Conservation (phyloP, 2,329 filamentous ascomycete species). For the Teratosphaeria destructans region DNA sequence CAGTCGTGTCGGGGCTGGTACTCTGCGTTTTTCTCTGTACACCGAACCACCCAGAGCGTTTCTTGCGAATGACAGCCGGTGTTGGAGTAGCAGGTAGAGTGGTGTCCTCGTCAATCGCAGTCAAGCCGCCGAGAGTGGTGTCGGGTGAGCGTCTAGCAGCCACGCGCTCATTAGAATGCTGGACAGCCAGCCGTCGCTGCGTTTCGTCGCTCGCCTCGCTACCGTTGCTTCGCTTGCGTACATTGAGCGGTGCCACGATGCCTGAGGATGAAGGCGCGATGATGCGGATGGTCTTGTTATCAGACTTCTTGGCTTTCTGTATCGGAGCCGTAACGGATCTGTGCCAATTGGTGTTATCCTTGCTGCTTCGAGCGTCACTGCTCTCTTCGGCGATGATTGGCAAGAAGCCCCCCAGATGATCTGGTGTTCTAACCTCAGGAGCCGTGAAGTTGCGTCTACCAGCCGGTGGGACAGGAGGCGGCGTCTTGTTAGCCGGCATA, state of each 20-base stretch:
- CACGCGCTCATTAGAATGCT: conserved; percentile 13
- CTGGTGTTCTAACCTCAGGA: conserved; percentile 25
- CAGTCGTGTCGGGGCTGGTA: not conserved
- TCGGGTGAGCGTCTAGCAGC: conserved; percentile 9
- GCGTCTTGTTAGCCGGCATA: conserved; percentile 15
- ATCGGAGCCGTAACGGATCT: conserved; percentile 34
- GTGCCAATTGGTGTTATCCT: conserved; percentile 27
- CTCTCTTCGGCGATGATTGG: conserved; percentile 45
- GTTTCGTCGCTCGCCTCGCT: conserved; percentile 15
- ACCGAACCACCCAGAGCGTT: conserved; percentile 39
- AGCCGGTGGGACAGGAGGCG: conserved; percentile 17
- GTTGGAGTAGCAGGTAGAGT: conserved; percentile 13
- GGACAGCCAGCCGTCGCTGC: conserved; percentile 6
- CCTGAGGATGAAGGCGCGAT: conserved; percentile 43
- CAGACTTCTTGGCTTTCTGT: conserved; percentile 19
- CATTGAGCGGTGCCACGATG: conserved; percentile 44
- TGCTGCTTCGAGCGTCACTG: conserved; percentile 18
- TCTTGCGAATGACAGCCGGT: conserved; percentile 26
- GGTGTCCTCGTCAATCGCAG: conserved; percentile 20
- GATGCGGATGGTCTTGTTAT: conserved; percentile 44
- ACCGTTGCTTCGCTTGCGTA: conserved; percentile 39
- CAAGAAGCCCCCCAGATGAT: conserved; percentile 27
- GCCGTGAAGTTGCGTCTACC: conserved; percentile 35
- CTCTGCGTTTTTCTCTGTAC: conserved; percentile 16
- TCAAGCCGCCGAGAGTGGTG: conserved; percentile 13